Base-by-base conservation (phyloP, 2,329 filamentous ascomycete species). In the Pezicula radicicola region DNA sequence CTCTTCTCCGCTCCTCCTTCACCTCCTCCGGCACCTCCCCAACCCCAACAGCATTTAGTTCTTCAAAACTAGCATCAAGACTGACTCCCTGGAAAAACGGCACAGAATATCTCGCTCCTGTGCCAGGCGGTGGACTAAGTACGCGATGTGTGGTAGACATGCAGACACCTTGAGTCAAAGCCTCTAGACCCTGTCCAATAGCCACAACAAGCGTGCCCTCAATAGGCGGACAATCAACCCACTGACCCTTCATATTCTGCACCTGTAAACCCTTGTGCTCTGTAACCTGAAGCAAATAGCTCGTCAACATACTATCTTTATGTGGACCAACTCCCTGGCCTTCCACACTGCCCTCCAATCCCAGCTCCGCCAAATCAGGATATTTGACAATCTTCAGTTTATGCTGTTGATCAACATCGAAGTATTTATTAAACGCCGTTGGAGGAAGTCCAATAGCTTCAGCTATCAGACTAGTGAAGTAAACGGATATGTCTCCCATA, bases 321-420 rank as follows among this genome's bases (percentile, higher is more conserved):
- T 93, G 89, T 33, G 89, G 88, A 0, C 89, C 89, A 0, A 92
- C 87, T 60, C 74, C 83, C 60, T 85, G 83, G 52, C 77, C 76
- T 57, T 77, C 68, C 19, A 63, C 66, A 25, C 59, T 58, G 3
- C 52, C 65, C 37, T 57, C 52, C 3, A 77, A 67, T 0, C 78
- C 80, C 1, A 88, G 71, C 66, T 83, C 78, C n/a, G 73, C 70
- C 12, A 81, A 69, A 66, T 94, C 90, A 0, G 91, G 91, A 65
- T 94, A 95, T 72, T 89, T 90, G 54, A 95, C 86, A 54, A 96
- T 86, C 74, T 96, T 96, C 63, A 95, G 78, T 75, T 95, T 95
- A 74, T 95, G 89, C 72, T 94, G 90, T 73, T 68, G 61, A 40
- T 78, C 70, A 1, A 62, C 61, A 66, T 92, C 89, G 70, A 93